Evolutionary conservation across 2,329 filamentous ascomycete species (phyloP), one percentile per base, ranked within the genome.

Genomic region (Xylariaceae sp.): DNA sequence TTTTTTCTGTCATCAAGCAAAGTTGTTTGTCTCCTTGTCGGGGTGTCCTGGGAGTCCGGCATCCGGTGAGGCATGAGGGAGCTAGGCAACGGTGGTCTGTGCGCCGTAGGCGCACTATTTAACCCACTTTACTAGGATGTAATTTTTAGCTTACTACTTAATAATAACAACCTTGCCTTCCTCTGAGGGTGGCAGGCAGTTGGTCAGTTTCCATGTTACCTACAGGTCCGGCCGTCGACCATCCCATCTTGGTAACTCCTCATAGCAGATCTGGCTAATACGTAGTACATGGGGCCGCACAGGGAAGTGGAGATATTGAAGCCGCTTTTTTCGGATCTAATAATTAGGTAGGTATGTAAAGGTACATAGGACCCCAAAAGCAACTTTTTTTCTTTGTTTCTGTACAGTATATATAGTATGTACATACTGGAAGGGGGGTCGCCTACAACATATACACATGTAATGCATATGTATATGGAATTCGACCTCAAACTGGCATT

Each of bases 321-420:
- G 40, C 48, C 40, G 40, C 49, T 37, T 48, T 20, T 32, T 23
- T 51, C 49, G 49, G 49, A n/a, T 40, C 45, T 51, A 37, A 37
- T 37, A 37, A 37, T 37, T 7, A 37, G n/a, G n/a, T n/a, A n/a
- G n/a, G n/a, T n/a, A n/a, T n/a, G n/a, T n/a, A n/a, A n/a, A n/a
- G n/a, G n/a, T n/a, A 44, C 45, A 19, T 40, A 20, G 49, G 29
- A 44, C 41, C 49, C 49, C 49, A 42, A 51, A 40, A 48, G 14
- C 3, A 16, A 37, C 6, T n/a, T n/a, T n/a, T n/a, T n/a, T n/a
- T n/a, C n/a, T n/a, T n/a, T n/a, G n/a, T n/a, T n/a, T n/a, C n/a
- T n/a, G n/a, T n/a, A n/a, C n/a, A n/a, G 21, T 44, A 2, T 44
- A 21, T 2, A 12, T 44, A 44, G 12, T 44, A 18, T 18, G 14